Evolutionary conservation across 352 stramenopile genomes (phyloP).

Genomic region (Phytophthora cajani): DNA sequence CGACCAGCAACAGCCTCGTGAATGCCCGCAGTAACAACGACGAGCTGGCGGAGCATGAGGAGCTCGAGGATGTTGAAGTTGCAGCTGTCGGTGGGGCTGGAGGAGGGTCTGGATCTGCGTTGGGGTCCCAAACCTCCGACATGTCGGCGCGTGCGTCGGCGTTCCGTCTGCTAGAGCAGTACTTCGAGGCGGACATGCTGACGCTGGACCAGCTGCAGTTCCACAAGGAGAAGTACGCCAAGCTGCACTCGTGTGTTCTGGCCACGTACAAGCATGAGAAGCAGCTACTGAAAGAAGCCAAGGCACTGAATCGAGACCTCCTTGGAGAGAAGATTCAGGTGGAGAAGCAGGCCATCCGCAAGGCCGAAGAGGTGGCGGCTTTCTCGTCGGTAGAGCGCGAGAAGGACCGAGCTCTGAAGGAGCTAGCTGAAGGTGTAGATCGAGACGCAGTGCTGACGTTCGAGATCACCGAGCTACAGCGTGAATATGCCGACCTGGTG

Average conservation of each 20-base stretch:
- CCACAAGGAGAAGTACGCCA: conserved; percentile 83
- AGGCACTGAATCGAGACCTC: conserved; percentile 85
- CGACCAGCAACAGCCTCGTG: conserved; percentile 17
- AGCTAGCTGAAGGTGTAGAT: conserved; percentile 79
- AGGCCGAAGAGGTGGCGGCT: conserved; percentile 77
- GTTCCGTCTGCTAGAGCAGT: conserved; percentile 83
- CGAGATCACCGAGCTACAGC: conserved; percentile 88
- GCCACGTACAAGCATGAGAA: conserved; percentile 88
- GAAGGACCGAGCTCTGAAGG: conserved; percentile 79
- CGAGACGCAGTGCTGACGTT: conserved; percentile 86
- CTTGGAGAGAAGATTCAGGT: conserved; percentile 87
- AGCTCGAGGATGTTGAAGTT: conserved; percentile 18
- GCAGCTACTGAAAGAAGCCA: conserved; percentile 78
- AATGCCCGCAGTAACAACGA: conserved; percentile 26
- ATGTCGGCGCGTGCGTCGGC: conserved; percentile 70
- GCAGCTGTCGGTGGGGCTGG: conserved; percentile 11
- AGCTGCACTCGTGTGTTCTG: conserved; percentile 73
- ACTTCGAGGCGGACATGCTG: conserved; percentile 86
- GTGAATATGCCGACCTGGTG: conserved; percentile 76
- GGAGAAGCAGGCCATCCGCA: conserved; percentile 88
- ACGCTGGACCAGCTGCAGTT: conserved; percentile 80
- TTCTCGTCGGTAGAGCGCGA: conserved; percentile 82
- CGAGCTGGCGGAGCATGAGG: conserved; percentile 11
- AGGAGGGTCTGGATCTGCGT: conserved; percentile 10
- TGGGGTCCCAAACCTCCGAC: conserved; percentile 39